Evolutionary conservation across 2,329 filamentous ascomycete species (phyloP).

Genomic region (Fusarium siculi): DNA sequence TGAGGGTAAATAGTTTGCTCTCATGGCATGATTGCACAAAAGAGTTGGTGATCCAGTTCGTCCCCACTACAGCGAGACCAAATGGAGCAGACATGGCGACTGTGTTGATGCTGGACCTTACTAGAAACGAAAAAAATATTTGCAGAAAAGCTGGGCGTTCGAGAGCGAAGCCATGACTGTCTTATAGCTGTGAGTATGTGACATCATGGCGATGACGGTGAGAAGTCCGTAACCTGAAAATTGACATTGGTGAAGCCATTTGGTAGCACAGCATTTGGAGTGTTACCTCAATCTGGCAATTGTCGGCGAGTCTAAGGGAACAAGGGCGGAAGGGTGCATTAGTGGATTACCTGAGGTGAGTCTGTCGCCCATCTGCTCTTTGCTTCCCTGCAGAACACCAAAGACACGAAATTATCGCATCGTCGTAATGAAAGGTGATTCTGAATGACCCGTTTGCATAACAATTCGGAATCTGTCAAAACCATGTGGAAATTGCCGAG

Average conservation of each 20-base stretch:
- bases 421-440: neutral
- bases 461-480: neutral
- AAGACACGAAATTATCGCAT: neutral
- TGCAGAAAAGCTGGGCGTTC: accelerated
- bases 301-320: neutral
- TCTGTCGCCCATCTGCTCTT: neutral
- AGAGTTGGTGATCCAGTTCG: conserved; percentile 37
- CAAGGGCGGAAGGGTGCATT: neutral
- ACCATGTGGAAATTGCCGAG: neutral
- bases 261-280: neutral
- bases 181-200: neutral
- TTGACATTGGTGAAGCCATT: neutral
- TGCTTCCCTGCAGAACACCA: neutral
- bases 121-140: no score
- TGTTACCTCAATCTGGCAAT: neutral
- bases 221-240: neutral
- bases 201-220: neutral
- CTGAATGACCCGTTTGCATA: neutral
- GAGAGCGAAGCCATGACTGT: neutral
- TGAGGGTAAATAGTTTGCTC: conserved; percentile 23
- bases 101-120: no score
- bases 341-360: neutral
- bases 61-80: conserved; percentile 32
- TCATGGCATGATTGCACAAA: conserved; percentile 36
- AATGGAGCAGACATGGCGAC: conserved; percentile 25